A percentile compares a stretch with the other conserved stretches of the same genome.
These are phyloP conservation scores for Xanthoparmelia taractica DNA, from an alignment of 495 filamentous ascomycete genomes.

Conservation along the genomic window DNA sequence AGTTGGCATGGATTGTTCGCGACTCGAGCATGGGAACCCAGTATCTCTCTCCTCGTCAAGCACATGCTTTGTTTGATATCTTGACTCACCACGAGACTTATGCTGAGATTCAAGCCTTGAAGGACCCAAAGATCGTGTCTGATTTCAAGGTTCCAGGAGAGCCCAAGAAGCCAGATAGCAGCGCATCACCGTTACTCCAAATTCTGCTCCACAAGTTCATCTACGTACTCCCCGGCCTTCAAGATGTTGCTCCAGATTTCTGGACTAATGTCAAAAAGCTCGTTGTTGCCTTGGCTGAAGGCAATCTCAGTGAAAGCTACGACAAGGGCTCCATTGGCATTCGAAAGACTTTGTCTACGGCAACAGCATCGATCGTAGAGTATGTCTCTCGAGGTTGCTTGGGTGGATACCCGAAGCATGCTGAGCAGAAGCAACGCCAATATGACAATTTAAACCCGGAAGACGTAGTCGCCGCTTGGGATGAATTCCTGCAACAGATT, in stretches of 20 bases:
- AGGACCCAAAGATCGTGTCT: conserved; percentile 44
- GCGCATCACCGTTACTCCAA: conserved; percentile 51
- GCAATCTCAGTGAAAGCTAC: conserved; percentile 59
- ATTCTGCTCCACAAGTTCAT: conserved; percentile 49
- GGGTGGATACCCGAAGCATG: conserved; percentile 39
- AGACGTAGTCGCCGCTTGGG: conserved; percentile 48
- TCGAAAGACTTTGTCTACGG: conserved; percentile 58
- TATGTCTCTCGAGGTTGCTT: conserved; percentile 49
- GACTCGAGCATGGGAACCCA: conserved; percentile 1
- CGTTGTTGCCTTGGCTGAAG: conserved; percentile 43
- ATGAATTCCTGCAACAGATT: conserved; percentile 48
- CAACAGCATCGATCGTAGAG: conserved; percentile 53
- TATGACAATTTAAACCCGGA: conserved; percentile 48
- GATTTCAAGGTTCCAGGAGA: conserved; percentile 53
- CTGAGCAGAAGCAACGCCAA: conserved; percentile 29
- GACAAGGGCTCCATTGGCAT: conserved; percentile 58
- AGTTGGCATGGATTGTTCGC: neutral
- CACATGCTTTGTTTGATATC: conserved; percentile 56
- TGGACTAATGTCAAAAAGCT: conserved; percentile 47
- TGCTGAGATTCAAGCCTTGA: conserved; percentile 53
- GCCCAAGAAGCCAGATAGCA: conserved; percentile 27
- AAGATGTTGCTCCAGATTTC: conserved; percentile 48
- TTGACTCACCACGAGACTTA: conserved; percentile 59
- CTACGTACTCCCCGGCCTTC: conserved; percentile 49
- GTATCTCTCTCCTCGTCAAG: conserved; percentile 32